These are phyloP conservation scores for Zopfia rhizophila DNA, from an alignment of 2,329 filamentous ascomycete species.

Conservation along the genomic window DNA sequence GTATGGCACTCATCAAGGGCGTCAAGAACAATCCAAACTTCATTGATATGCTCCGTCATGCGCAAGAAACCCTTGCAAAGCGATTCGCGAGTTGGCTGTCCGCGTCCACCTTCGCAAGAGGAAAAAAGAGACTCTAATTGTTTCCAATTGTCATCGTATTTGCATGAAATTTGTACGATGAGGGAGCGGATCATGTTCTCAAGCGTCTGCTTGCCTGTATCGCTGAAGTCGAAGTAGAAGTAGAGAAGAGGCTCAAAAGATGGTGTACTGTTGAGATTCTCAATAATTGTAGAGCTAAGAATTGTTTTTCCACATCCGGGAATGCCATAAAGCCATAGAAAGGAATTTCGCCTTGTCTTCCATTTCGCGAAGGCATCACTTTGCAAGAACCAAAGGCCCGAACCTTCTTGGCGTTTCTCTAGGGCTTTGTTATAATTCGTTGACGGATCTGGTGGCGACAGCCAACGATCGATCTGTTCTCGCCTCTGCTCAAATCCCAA, in stretches of 20 bases:
- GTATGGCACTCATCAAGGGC: constrained; percentile 13
- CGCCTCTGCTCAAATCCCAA: background rate
- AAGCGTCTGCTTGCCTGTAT: constrained; percentile 41
- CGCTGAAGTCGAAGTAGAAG: constrained; percentile 39
- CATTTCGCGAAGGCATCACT: constrained; percentile 32
- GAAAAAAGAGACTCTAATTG: constrained; percentile 1
- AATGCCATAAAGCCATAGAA: constrained; percentile 49
- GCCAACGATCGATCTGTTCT: constrained; percentile 27
- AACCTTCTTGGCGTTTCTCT: constrained; percentile 28
- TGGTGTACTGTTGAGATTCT: constrained; percentile 22
- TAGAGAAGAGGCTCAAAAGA: background rate
- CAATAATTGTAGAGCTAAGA: constrained; percentile 44
- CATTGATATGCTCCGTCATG: background rate
- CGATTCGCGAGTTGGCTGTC: background rate
- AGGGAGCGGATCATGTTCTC: constrained; percentile 45
- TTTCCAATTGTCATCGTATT: constrained; percentile 2
- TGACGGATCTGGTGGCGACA: constrained; percentile 42
- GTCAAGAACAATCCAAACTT: constrained; percentile 10
- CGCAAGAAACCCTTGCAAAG: background rate
- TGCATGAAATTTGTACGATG: constrained; percentile 39
- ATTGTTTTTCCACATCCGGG: constrained; percentile 52
- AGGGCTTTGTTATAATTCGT: constrained; percentile 39
- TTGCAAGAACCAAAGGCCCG: constrained; percentile 44
- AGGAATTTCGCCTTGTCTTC: constrained; percentile 34
- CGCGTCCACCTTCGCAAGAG: background rate